Conservation (phyloP, 345 rosid species). For the Eutrema yunnanense region DNA sequence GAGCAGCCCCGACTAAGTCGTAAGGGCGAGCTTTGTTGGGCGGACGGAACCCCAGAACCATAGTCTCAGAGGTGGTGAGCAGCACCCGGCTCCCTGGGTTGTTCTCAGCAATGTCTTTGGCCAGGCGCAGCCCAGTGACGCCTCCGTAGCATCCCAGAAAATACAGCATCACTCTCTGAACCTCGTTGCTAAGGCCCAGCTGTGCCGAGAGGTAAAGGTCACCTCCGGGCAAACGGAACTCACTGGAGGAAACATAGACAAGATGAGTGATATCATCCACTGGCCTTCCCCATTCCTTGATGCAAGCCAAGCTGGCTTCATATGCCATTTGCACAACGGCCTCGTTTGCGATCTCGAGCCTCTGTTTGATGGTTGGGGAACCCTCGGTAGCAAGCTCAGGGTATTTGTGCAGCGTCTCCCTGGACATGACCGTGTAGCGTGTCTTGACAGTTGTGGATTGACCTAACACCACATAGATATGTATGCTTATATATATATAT, state of each 20-base stretch:
- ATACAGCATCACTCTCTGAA: constrained; percentile 75
- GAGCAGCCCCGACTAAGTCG: constrained; percentile 89
- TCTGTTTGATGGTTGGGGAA: constrained; percentile 68
- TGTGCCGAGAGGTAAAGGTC: constrained; percentile 67
- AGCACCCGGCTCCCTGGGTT: constrained; percentile 80
- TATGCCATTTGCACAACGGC: constrained; percentile 81
- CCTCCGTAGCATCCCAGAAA: constrained; percentile 90
- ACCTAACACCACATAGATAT: constrained; percentile 39
- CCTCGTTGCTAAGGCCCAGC: constrained; percentile 67
- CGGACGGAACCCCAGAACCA: constrained; percentile 84
- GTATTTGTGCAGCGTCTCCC: constrained; percentile 68
- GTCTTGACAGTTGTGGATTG: constrained; percentile 88
- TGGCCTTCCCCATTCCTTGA: constrained; percentile 76
- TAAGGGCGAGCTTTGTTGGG: constrained; percentile 82
- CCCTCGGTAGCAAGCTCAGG: constrained; percentile 85
- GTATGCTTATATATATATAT: not conserved
- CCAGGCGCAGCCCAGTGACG: constrained; percentile 74
- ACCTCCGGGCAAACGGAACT: constrained; percentile 84
- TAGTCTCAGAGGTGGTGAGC: constrained; percentile 77
- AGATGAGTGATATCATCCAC: constrained; percentile 74
- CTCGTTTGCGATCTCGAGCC: constrained; percentile 84
- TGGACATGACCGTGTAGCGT: constrained; percentile 91
- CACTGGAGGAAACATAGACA: constrained; percentile 90
- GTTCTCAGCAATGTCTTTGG: constrained; percentile 93
- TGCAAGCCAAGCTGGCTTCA: constrained; percentile 75